These are phyloP conservation scores for Cytidiella melzeri DNA, from an alignment of 768 basidiomycete species.

Conservation along the genomic window DNA sequence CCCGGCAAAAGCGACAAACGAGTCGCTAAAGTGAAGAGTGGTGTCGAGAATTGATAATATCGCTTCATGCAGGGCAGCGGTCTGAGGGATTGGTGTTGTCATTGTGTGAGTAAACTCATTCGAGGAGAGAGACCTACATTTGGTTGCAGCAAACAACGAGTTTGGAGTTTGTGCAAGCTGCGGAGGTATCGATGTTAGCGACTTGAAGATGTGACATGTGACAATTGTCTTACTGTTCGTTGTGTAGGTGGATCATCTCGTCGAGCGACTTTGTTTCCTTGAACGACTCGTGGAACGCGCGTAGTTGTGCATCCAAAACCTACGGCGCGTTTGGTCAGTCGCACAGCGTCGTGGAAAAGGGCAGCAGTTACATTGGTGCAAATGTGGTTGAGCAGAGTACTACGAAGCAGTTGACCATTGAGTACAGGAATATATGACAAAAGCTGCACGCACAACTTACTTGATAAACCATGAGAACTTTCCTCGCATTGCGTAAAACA, in stretches of 20 bases:
- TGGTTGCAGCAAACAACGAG: constrained; percentile 56
- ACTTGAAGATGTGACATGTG: neutral
- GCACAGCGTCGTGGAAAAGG: neutral
- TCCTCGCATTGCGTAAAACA: constrained; percentile 70
- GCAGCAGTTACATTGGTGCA: constrained; percentile 56
- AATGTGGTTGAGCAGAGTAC: constrained; percentile 63
- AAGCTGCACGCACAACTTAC: constrained; percentile 43
- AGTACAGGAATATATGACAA: neutral
- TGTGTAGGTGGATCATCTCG: constrained; percentile 66
- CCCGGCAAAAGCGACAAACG: constrained; percentile 55
- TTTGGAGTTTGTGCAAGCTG: constrained; percentile 56
- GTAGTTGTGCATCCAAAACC: constrained; percentile 64
- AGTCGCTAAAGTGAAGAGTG: constrained; percentile 60
- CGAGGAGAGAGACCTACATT: constrained; percentile 37
- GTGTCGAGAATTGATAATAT: constrained; percentile 70
- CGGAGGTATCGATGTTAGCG: neutral
- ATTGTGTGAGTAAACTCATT: neutral
- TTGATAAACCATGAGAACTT: constrained; percentile 82
- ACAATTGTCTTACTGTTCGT: constrained; percentile 51
- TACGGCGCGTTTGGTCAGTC: constrained; percentile 19
- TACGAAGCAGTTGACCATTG: constrained; percentile 20
- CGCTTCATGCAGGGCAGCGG: constrained; percentile 55
- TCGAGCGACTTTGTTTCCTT: constrained; percentile 57
- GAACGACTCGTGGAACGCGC: constrained; percentile 53
- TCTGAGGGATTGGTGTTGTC: constrained; percentile 33